Evolutionary conservation across 768 basidiomycete species (phyloP).

Genomic region (Mycena rebaudengoi): DNA sequence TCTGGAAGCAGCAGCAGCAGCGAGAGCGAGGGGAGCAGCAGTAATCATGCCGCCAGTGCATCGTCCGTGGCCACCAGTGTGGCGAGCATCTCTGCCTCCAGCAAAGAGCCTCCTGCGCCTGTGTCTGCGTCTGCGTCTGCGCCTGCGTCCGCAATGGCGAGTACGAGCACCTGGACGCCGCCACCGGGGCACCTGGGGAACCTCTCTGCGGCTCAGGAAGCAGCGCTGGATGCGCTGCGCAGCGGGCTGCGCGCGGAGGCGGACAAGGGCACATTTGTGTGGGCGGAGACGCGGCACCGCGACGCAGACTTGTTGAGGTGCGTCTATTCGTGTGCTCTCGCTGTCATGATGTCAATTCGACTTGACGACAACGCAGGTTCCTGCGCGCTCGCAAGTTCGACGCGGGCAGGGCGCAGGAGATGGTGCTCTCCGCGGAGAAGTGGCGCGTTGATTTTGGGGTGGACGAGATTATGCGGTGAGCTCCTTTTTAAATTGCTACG

Average conservation of each 20-base stretch:
- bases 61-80: no score
- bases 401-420: slow-evolving; percentile 78
- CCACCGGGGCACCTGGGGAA: slow-evolving; percentile 84
- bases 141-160: no score
- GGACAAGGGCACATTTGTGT: slow-evolving; percentile 68
- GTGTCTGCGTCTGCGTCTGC: no score
- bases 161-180: slow-evolving; percentile 53
- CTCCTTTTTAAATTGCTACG: slow-evolving; percentile 14
- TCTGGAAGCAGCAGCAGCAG: no score
- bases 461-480: slow-evolving; percentile 75
- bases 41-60: no score
- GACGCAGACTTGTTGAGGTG: slow-evolving; percentile 76
- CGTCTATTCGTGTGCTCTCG: slow-evolving; percentile 24
- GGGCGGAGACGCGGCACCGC: slow-evolving; percentile 70
- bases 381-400: slow-evolving; percentile 95
- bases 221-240: slow-evolving; percentile 73
- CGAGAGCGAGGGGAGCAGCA: no score
- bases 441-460: slow-evolving; percentile 92
- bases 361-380: slow-evolving; percentile 61
- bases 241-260: slow-evolving; percentile 67
- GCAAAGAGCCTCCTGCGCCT: no score
- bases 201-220: slow-evolving; percentile 66
- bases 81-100: no score
- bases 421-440: slow-evolving; percentile 83
- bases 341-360: no score